Evolutionary conservation across 2,329 filamentous ascomycete genomes (phyloP).

Genomic region (Aspergillus hiratsukae): DNA sequence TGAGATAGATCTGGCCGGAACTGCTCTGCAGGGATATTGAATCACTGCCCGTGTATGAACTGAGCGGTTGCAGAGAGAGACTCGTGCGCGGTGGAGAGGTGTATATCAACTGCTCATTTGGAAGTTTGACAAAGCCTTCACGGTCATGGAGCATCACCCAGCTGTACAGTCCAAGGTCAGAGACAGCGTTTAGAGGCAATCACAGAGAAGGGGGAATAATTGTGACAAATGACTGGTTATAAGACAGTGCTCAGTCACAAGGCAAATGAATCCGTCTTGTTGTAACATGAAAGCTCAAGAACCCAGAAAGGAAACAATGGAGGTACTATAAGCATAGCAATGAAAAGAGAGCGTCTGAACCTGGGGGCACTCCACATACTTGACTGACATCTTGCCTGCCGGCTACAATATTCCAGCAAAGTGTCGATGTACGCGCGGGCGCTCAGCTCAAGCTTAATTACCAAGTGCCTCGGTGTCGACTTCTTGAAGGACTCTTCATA

Average conservation of each 20-base stretch:
- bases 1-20: slow-evolving; percentile 72
- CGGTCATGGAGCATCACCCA: slow-evolving; percentile 88
- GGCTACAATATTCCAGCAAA: neutral
- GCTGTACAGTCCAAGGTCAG: slow-evolving; percentile 39
- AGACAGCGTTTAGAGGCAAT: neutral
- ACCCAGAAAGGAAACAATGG: neutral
- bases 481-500: neutral
- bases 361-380: slow-evolving; percentile 28
- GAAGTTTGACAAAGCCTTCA: slow-evolving; percentile 74
- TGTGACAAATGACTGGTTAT: neutral
- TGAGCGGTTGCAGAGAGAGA: slow-evolving; percentile 68
- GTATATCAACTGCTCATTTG: slow-evolving; percentile 76
- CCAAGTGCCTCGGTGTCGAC: neutral
- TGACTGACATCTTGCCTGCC: slow-evolving; percentile 35
- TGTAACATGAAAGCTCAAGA: neutral
- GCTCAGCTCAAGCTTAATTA: neutral
- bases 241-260: too few relatives aligned
- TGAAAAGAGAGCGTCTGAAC: neutral
- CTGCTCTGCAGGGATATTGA: slow-evolving; percentile 68
- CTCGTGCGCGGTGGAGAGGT: slow-evolving; percentile 74
- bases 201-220: neutral
- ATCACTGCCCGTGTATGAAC: slow-evolving; percentile 59
- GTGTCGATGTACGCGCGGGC: neutral
- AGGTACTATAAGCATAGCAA: neutral
- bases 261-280: neutral